Conservation (phyloP, 2,329 filamentous ascomycete genomes). For the Stemphylium vesicarium region DNA sequence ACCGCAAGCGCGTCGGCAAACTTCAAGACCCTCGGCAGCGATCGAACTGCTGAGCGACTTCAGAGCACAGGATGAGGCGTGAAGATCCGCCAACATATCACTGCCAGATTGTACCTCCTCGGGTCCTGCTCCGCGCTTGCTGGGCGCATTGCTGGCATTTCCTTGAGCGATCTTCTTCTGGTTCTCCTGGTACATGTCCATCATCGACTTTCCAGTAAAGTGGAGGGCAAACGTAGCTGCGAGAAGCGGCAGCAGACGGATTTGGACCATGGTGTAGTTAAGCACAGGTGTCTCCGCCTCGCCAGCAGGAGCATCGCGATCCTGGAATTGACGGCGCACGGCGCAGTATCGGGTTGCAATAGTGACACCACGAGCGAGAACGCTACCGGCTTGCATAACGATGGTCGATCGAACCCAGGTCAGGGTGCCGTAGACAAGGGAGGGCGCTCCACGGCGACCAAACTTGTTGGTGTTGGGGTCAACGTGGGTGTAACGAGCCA, state of each 20-base stretch:
- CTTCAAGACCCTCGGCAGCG: constrained; percentile 75
- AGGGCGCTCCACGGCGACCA: constrained; percentile 68
- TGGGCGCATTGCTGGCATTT: constrained; percentile 45
- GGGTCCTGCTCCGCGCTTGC: constrained; percentile 65
- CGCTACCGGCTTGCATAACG: constrained; percentile 73
- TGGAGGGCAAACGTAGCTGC: constrained; percentile 79
- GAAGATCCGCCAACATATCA: constrained; percentile 74
- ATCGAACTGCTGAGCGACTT: constrained; percentile 76
- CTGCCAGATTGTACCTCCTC: constrained; percentile 71
- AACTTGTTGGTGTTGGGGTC: constrained; percentile 74
- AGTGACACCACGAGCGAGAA: constrained; percentile 76
- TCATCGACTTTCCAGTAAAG: constrained; percentile 80
- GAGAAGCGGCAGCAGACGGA: constrained; percentile 73
- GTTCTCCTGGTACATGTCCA: constrained; percentile 73
- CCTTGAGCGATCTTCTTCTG: constrained; percentile 67
- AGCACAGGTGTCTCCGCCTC: constrained; percentile 75
- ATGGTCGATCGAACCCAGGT: constrained; percentile 78
- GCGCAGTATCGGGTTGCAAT: constrained; percentile 78
- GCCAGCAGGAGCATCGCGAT: constrained; percentile 68
- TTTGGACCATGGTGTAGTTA: constrained; percentile 82
- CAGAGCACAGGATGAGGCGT: constrained; percentile 77
- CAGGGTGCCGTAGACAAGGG: constrained; percentile 75
- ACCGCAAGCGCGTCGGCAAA: constrained; percentile 76
- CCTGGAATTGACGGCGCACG: constrained; percentile 78
- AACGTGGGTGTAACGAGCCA: constrained; percentile 72